Conservation (phyloP, 257 asterid genomes). For the Eucommia ulmoides region DNA sequence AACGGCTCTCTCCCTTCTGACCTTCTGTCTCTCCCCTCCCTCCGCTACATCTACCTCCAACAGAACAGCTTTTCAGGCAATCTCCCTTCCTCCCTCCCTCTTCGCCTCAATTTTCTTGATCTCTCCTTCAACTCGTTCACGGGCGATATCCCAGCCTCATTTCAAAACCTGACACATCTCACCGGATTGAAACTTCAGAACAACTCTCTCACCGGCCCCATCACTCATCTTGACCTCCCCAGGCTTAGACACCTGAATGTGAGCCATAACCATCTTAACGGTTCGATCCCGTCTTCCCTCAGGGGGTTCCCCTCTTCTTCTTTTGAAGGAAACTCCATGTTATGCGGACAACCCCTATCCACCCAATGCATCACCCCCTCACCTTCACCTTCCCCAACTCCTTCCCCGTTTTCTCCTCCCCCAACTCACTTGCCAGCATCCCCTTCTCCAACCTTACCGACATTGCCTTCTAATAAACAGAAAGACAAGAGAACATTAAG, state of each 20-base stretch:
- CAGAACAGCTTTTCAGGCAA: constrained; percentile 41
- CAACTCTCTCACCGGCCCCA: constrained; percentile 49
- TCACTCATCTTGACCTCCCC: constrained; percentile 48
- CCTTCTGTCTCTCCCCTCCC: constrained; percentile 49
- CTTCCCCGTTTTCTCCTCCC: constrained; percentile 16
- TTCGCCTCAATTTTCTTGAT: constrained; percentile 38
- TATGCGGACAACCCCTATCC: constrained; percentile 55
- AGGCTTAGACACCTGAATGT: constrained; percentile 38
- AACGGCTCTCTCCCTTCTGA: constrained; percentile 51
- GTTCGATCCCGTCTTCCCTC: constrained; percentile 54
- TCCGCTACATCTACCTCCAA: constrained; percentile 53
- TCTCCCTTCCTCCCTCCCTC: constrained; percentile 38
- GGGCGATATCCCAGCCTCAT: constrained; percentile 31
- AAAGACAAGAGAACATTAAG: constrained; percentile 27
- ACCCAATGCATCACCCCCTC: constrained; percentile 30
- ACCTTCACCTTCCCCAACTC: constrained; percentile 31
- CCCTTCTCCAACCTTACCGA: constrained; percentile 26
- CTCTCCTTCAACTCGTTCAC: constrained; percentile 61
- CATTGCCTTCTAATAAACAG: constrained; percentile 19
- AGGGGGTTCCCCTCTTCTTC: constrained; percentile 47
- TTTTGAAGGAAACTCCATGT: constrained; percentile 42
- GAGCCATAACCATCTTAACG: constrained; percentile 46
- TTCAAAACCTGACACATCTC: constrained; percentile 35
- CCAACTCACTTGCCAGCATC: constrained; percentile 16
- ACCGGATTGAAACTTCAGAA: constrained; percentile 44